phyloP scores from a whole-genome alignment of 1,139 yeast species.

The Schizosaccharomyces versatilis region DNA sequence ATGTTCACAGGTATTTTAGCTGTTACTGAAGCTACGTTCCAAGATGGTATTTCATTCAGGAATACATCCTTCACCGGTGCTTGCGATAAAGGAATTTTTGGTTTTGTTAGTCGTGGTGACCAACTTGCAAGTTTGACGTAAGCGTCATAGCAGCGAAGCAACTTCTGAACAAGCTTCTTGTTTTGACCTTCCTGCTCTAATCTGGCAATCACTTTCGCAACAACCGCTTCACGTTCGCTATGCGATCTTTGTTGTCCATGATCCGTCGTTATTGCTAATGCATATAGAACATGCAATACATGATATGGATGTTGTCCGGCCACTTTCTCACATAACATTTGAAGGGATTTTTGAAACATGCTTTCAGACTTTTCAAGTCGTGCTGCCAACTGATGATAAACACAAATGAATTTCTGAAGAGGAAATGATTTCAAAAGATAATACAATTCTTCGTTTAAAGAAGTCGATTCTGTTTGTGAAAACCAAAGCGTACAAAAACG shows the following conservation, averaged over 20 bases:
- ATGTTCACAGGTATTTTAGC: constrained; percentile 24
- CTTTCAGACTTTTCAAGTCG: constrained; percentile 31
- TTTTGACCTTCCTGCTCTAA: neutral
- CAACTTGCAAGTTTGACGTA: constrained; percentile 5
- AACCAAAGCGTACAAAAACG: constrained; percentile 76
- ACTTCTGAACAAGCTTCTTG: neutral
- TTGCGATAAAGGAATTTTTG: constrained; percentile 2
- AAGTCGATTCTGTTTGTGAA: constrained; percentile 29
- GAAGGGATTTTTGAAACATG: constrained; percentile 36
- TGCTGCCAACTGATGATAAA: constrained; percentile 71
- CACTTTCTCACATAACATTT: constrained; percentile 28
- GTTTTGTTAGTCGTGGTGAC: neutral
- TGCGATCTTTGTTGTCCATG: no score
- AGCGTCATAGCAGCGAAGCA: neutral
- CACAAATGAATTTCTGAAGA: constrained; percentile 40
- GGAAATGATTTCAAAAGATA: constrained; percentile 28
- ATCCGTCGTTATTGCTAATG: constrained; percentile 11
- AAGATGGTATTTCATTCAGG: constrained; percentile 20
- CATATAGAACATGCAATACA: constrained; percentile 41
- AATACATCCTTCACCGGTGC: constrained; percentile 3
- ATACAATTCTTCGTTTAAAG: constrained; percentile 17
- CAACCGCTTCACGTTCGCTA: constrained; percentile 12
- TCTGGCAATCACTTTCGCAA: constrained; percentile 8
- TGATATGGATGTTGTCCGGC: constrained; percentile 56
- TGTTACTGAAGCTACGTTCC: constrained; percentile 51